Evolutionary conservation across 768 basidiomycete genomes (phyloP), one percentile per base, ranked within the genome.

Genomic region (Dentipellis sp.): DNA sequence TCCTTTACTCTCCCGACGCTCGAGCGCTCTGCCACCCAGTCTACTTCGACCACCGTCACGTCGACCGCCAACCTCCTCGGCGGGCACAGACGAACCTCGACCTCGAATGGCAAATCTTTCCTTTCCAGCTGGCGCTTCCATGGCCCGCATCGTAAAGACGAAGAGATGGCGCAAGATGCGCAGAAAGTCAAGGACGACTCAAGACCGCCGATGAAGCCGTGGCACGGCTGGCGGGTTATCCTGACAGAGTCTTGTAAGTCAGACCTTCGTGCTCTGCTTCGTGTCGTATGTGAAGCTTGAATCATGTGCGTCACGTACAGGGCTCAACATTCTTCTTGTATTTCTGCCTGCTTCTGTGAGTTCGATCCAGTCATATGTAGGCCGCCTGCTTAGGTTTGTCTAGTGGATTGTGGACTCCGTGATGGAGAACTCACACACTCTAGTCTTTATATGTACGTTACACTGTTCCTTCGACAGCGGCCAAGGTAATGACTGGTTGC

Each of bases 271-370:
- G 22, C 29, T 29, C 6, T 29, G 29, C 29, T 29, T 29, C 29
- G 29, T 29, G 29, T 29, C 29, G 29, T 3, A 29, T 29, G 29
- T 3, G 29, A 48, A 10, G 34, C 46, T 8, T 12, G 11, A 9
- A 17, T 22, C 35, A 21, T n/a, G 19, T 10, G 22, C 22, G 12
- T 49, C 47, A n/a, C 17, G 52, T 9, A 54, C 16, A 90, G 87
- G 86, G 86, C 66, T 91, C 39, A 90, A 91, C 61, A 29, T 86
- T 55, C 71, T 88, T 23, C 69, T 90, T 8, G 56, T 86, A 16
- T 71, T 84, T 52, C 76, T 91, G 29, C 88, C 88, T 10, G 72
- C 80, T 37, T 77, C 88, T n/a, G 87, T 88, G 59, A 58, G 81
- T 29, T 29, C 29, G 29, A 29, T 29, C 29, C 3, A 29, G 29